Base-by-base conservation (phyloP, 1,284 basidiomycete species). In the Erythrobasidium hasegawianum region DNA sequence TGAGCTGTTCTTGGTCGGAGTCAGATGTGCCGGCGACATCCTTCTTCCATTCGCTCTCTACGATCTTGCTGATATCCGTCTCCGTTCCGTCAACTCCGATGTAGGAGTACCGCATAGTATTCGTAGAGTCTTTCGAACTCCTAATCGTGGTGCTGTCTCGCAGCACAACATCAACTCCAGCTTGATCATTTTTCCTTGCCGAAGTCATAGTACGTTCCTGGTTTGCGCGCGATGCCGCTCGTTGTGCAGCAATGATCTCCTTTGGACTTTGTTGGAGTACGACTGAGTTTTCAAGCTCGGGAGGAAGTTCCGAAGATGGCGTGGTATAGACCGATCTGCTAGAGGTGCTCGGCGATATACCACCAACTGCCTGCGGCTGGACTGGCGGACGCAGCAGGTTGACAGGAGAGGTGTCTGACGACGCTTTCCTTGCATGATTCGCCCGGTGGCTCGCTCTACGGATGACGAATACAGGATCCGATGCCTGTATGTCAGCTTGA, bases 191-290 rank as follows among this genome's bases (percentile, higher is more conserved):
- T 4, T 84, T 81, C 72, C 91, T 88, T 0, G 91, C 85, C 5
- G 88, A 88, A 9, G 95, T 81, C 47, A 95, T 86, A 0, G 90
- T 89, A 8, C 86, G 85, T 11, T 33, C 33, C 75, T 95, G 91
- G 68, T 86, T 92, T 4, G 90, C 92, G 24, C 89, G 83, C 2
- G 84, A 86, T 0, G 87, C 87, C 2, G 87, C 89, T 13, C 92
- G 83, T 76, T 96, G 92, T 2, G 90, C 90, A n/a, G 88, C 89
- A 56, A 95, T 95, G 74, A 95, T 87, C 72, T 95, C 90, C 71
- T 89, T 88, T 47, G 86, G 83, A 7, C 88, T 88, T 54, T 84
- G 78, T 49, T 64, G 47, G 13, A 50, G 58, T n/a, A 59, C 64
- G 20, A 56, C 45, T 9, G 57, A 39, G 20, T 29, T 22, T 20